Conservation (phyloP, 2,329 filamentous ascomycete species). For the Ceratocystis harringtonii region DNA sequence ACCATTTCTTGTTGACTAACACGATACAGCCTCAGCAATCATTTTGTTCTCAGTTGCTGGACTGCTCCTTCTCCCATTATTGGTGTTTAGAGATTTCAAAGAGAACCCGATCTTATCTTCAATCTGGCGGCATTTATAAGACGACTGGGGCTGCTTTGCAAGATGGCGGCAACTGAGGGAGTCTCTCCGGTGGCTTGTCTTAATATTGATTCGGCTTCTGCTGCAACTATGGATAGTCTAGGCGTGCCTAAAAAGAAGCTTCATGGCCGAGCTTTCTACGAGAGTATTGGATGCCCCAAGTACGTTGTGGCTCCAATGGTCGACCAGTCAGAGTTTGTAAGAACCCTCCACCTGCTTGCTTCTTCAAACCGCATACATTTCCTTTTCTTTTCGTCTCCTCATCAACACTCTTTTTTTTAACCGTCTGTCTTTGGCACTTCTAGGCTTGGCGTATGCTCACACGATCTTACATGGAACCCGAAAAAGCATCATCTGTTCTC, state of each 20-base stretch:
- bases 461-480: slow-evolving; percentile 69
- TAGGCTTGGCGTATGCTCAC: slow-evolving; percentile 94
- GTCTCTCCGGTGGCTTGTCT: background rate
- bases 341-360: slow-evolving; percentile 23
- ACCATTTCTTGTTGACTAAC: too few relatives aligned
- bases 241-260: slow-evolving; percentile 38
- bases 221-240: slow-evolving; percentile 8
- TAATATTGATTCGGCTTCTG: background rate
- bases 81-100: background rate
- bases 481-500: slow-evolving; percentile 50
- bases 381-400: background rate
- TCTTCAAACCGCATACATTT: background rate
- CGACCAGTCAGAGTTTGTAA: slow-evolving; percentile 91
- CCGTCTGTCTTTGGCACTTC: slow-evolving; percentile 3
- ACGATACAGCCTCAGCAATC: background rate
- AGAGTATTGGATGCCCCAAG: slow-evolving; percentile 85
- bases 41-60: background rate
- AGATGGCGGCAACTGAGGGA: slow-evolving; percentile 2
- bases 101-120: background rate
- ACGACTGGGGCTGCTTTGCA: slow-evolving; percentile 9
- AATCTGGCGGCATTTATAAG: slow-evolving; percentile 12
- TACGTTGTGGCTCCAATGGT: slow-evolving; percentile 94
- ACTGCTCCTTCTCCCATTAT: background rate
- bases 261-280: slow-evolving; percentile 78
- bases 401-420: background rate